phyloP scores from a whole-genome alignment of 148 eudicot genomes.

The Polygonum maritimum region DNA sequence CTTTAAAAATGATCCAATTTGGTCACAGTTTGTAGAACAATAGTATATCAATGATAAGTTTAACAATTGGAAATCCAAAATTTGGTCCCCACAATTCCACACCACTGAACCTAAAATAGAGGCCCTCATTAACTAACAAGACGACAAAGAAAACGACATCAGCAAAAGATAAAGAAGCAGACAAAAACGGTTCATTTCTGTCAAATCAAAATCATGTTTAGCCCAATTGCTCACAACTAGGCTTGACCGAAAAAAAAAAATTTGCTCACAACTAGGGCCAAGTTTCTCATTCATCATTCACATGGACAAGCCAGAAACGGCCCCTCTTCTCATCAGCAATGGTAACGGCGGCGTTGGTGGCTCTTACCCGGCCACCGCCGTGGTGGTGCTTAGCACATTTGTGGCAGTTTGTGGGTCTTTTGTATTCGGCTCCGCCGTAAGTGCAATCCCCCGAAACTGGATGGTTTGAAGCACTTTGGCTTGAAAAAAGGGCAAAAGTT shows the following conservation, averaged over 20 bases:
- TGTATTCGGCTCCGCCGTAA: slow-evolving; percentile 72
- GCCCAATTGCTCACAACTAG: not conserved
- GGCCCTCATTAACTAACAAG: not conserved
- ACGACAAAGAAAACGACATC: not conserved
- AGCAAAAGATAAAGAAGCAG: not conserved
- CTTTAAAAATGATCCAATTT: not conserved
- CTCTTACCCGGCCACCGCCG: slow-evolving; percentile 23
- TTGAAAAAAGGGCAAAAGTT: not conserved
- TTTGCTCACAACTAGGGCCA: not conserved
- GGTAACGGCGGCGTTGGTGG: not conserved
- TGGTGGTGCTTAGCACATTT: slow-evolving; percentile 44
- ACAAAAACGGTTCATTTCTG: not conserved
- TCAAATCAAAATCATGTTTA: not conserved
- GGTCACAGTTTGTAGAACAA: not conserved
- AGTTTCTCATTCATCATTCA: not conserved
- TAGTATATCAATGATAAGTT: too few relatives aligned
- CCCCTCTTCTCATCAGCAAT: slow-evolving; percentile 6
- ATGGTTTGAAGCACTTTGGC: not conserved
- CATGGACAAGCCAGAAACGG: slow-evolving; percentile 1
- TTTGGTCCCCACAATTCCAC: not conserved
- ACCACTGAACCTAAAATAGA: not conserved
- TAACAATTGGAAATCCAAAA: too few relatives aligned
- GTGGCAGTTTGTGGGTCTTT: slow-evolving; percentile 73
- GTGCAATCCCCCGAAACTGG: slow-evolving; percentile 8
- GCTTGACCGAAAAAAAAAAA: not conserved